Evolutionary conservation across 129 eudicot species (phyloP).

Genomic region (Kitagawia praeruptora): DNA sequence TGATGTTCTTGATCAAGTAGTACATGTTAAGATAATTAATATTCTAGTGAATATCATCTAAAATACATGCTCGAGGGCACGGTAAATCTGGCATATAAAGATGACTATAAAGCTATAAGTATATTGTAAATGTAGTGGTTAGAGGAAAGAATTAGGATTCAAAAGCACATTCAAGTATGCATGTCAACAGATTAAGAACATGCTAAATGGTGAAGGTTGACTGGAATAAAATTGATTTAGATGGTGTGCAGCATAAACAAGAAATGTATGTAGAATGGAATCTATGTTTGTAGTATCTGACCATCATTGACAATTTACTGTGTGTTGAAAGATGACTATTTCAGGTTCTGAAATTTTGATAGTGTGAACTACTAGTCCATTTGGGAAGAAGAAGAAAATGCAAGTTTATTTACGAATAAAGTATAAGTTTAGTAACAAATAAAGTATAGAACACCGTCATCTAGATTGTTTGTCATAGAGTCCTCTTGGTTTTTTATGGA

Average conservation of each 20-base stretch:
- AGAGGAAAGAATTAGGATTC: background rate
- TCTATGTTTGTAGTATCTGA: background rate
- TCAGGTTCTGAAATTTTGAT: background rate
- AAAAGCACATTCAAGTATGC: background rate
- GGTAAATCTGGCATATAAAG: background rate
- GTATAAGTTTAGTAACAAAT: background rate
- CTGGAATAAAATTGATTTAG: background rate
- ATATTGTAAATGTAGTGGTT: background rate
- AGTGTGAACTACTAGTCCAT: background rate
- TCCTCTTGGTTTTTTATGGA: background rate
- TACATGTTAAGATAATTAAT: background rate
- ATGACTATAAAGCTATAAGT: background rate
- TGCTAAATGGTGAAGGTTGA: background rate
- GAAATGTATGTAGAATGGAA: background rate
- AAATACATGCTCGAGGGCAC: background rate
- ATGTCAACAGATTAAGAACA: background rate
- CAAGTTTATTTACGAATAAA: background rate
- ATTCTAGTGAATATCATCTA: background rate
- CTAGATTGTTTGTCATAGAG: background rate
- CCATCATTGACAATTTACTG: background rate
- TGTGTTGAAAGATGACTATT: background rate
- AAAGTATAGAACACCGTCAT: background rate
- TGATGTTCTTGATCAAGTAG: background rate
- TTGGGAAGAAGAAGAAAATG: background rate
- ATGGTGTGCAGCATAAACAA: background rate